Percentiles rank a stretch among this genome's conserved stretches.
These are phyloP conservation scores for Tetragonia tetragonoides DNA, from an alignment of 148 eudicot species.

Conservation along the genomic window DNA sequence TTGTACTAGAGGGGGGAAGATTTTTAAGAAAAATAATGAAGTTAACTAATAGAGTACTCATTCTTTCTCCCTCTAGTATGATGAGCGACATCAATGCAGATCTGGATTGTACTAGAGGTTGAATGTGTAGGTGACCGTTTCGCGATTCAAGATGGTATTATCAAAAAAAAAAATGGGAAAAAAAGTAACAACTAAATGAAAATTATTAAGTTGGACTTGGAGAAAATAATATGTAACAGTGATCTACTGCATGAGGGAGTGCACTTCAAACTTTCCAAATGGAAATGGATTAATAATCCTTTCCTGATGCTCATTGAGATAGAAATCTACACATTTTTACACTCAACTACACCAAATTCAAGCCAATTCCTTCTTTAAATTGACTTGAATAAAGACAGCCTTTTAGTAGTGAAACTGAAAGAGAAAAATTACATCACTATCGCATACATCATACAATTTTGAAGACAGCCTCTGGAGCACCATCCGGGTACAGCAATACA, in stretches of 20 bases:
- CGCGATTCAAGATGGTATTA: too few species aligned
- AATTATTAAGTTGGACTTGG: too few species aligned
- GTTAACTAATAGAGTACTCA: too few species aligned
- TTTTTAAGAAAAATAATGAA: too few species aligned
- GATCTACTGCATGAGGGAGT: neutral
- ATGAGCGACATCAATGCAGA: too few species aligned
- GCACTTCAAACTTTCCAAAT: neutral
- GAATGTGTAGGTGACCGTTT: too few species aligned
- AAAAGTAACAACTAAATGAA: too few species aligned
- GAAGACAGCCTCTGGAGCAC: neutral
- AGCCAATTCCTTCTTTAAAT: constrained; percentile 8
- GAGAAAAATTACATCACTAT: neutral
- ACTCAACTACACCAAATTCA: constrained; percentile 14
- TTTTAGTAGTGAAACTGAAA: neutral
- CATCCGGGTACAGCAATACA: neutral
- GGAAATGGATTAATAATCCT: neutral
- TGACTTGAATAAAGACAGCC: neutral
- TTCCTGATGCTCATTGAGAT: constrained; percentile 1
- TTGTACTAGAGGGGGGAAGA: too few species aligned
- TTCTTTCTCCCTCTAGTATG: too few species aligned
- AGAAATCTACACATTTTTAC: constrained; percentile 23
- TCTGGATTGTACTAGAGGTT: too few species aligned
- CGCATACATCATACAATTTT: neutral
- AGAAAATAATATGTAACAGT: too few species aligned
- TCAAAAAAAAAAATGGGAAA: too few species aligned